Evolutionary conservation across 2,329 filamentous ascomycete genomes (phyloP).

Genomic region (Pseudogymnoascus sp.): DNA sequence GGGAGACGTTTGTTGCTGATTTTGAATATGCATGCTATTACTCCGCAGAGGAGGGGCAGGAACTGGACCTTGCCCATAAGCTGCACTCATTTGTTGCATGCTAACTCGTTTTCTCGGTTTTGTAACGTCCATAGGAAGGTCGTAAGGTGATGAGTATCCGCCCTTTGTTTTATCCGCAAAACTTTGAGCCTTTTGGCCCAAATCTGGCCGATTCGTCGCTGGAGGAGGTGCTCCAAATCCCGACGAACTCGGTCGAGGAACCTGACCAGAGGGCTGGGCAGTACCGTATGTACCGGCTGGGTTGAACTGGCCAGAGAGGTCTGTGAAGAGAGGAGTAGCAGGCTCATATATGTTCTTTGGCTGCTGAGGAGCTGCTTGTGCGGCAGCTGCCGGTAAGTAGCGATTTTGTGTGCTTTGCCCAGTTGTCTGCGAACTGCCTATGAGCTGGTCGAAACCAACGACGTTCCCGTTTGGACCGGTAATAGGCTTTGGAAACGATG

Average conservation of each 20-base stretch:
- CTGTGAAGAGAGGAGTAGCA: conserved; percentile 24
- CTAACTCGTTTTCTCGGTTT: conserved; percentile 58
- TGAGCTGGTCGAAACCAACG: conserved; percentile 17
- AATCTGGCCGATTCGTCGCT: conserved; percentile 30
- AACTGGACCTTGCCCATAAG: conserved; percentile 19
- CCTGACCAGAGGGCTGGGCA: background rate
- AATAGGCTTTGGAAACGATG: conserved; percentile 22
- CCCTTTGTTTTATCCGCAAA: conserved; percentile 87
- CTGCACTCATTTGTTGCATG: conserved; percentile 35
- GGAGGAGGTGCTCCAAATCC: conserved; percentile 24
- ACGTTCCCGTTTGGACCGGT: conserved; percentile 28
- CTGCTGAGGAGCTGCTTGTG: conserved; percentile 8
- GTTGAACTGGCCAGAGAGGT: conserved; percentile 23
- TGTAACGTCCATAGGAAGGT: conserved; percentile 82
- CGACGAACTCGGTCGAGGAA: background rate
- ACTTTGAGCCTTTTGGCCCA: conserved; percentile 58
- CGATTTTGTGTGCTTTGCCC: conserved; percentile 19
- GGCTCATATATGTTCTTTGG: conserved; percentile 23
- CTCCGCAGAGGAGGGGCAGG: conserved; percentile 23
- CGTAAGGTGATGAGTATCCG: conserved; percentile 89
- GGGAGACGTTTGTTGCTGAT: conserved; percentile 16
- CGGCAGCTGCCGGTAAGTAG: conserved; percentile 23
- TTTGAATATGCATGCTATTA: conserved; percentile 21
- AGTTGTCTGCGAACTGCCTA: conserved; percentile 13
- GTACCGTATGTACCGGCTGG: conserved; percentile 18